A percentile compares a stretch with the other conserved stretches of the same genome.
Evolutionary conservation across 208 protist genomes (phyloP).

Genomic region (Trypanosoma vivax): DNA sequence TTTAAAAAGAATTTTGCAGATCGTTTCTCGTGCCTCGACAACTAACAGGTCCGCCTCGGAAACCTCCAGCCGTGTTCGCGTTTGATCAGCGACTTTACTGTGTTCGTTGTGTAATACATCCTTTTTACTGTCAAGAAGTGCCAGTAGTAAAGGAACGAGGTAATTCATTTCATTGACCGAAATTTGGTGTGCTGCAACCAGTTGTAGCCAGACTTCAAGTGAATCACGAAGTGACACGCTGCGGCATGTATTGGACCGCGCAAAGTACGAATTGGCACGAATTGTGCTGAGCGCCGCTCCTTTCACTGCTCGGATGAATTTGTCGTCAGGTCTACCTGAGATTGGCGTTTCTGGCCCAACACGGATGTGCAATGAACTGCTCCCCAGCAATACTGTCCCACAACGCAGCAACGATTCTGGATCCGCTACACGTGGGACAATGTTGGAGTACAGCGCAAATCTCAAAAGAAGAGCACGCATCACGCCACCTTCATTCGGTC

Average conservation of each 20-base stretch:
- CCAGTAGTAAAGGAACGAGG: conserved; percentile 46
- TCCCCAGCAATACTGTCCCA: conserved; percentile 59
- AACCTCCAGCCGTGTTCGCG: conserved; percentile 25
- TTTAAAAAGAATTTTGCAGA: conserved; percentile 43
- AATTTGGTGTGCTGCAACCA: conserved; percentile 51
- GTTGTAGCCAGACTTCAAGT: conserved; percentile 37
- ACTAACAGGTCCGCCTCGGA: conserved; percentile 43
- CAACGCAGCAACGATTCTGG: conserved; percentile 49
- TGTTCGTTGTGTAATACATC: conserved; percentile 28
- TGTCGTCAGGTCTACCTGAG: conserved; percentile 42
- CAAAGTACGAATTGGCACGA: conserved; percentile 59
- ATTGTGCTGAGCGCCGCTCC: conserved; percentile 32
- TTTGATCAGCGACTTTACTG: conserved; percentile 7
- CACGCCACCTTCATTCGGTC: conserved; percentile 24
- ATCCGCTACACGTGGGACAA: conserved; percentile 33
- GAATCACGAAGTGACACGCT: conserved; percentile 41
- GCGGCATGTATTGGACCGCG: conserved; percentile 36
- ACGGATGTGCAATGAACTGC: conserved; percentile 41
- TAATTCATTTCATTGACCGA: conserved; percentile 29
- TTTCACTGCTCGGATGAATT: conserved; percentile 45
- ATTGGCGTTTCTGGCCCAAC: conserved; percentile 13
- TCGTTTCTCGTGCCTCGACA: conserved; percentile 54
- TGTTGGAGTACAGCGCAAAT: conserved; percentile 50
- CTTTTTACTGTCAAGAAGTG: conserved; percentile 42
- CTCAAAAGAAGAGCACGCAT: conserved; percentile 53